phyloP scores from a whole-genome alignment of 129 eudicot genomes.

The Flaveria ramosissima region DNA sequence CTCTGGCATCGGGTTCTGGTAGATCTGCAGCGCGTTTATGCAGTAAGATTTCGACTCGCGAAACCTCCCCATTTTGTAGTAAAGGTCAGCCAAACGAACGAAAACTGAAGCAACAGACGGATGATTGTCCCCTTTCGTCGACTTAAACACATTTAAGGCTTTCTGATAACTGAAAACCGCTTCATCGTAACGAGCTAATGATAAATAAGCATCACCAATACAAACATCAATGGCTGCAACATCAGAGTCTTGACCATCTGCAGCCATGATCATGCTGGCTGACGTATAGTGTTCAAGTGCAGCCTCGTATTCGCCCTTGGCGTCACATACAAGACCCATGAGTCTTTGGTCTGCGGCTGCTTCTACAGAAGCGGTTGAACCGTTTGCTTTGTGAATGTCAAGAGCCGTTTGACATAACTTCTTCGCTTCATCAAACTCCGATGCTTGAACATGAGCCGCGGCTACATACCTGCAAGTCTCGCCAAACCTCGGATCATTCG shows the following conservation, averaged over 20 bases:
- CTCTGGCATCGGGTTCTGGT: neutral
- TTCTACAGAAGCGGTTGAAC: slow-evolving; percentile 9
- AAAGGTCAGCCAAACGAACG: slow-evolving; percentile 7
- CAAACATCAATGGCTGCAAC: slow-evolving; percentile 17
- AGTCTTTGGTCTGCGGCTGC: slow-evolving; percentile 8
- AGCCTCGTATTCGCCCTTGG: slow-evolving; percentile 11
- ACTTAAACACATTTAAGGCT: neutral
- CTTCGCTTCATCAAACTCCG: slow-evolving; percentile 1
- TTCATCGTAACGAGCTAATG: slow-evolving; percentile 8
- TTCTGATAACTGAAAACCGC: neutral
- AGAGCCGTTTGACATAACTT: slow-evolving; percentile 7
- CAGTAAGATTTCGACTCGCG: slow-evolving; percentile 12
- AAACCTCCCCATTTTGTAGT: slow-evolving; percentile 12
- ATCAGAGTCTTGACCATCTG: neutral
- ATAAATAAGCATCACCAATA: slow-evolving; percentile 6
- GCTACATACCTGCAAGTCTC: slow-evolving; percentile 19
- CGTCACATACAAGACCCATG: slow-evolving; percentile 15
- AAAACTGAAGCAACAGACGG: slow-evolving; percentile 13
- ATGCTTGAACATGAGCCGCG: slow-evolving; percentile 2
- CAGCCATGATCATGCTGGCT: neutral
- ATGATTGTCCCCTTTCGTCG: slow-evolving; percentile 6
- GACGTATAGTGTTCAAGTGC: slow-evolving; percentile 1
- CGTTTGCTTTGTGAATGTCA: neutral
- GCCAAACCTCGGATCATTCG: neutral
- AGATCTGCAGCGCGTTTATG: slow-evolving; percentile 2